phyloP scores from a whole-genome alignment of 306 rosid genomes.

The Dalbergia cochinchinensis region DNA sequence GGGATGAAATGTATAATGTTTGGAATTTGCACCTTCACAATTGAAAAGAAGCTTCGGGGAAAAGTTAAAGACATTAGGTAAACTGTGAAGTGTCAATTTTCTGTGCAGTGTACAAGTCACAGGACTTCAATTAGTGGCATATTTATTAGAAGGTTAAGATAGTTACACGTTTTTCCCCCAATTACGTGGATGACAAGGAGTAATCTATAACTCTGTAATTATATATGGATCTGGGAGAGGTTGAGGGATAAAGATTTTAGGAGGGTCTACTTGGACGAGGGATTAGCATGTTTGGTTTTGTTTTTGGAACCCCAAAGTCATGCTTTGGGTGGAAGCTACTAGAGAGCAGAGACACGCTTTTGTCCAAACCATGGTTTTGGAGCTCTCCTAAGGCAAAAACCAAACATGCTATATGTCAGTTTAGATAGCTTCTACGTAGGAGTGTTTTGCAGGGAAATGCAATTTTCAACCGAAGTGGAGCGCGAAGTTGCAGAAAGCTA shows the following conservation, averaged over 20 bases:
- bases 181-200: too few species aligned
- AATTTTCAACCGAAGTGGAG: constrained; percentile 25
- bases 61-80: too few species aligned
- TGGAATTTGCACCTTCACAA: not conserved
- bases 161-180: not conserved
- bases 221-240: not conserved
- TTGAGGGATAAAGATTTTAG: constrained; percentile 20
- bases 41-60: not conserved
- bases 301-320: too few species aligned
- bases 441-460: constrained; percentile 46
- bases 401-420: not conserved
- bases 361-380: too few species aligned
- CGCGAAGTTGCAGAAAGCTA: constrained; percentile 26
- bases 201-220: too few species aligned
- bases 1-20: not conserved
- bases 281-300: not conserved
- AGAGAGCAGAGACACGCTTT: too few species aligned
- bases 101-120: too few species aligned
- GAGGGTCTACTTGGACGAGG: constrained; percentile 13
- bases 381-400: not conserved
- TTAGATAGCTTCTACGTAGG: constrained; percentile 32
- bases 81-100: too few species aligned
- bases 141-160: not conserved
- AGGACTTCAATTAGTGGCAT: not conserved
- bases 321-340: too few species aligned